Base-by-base conservation (phyloP, 2,329 filamentous ascomycete species). In the Acephala macrosclerotiorum region DNA sequence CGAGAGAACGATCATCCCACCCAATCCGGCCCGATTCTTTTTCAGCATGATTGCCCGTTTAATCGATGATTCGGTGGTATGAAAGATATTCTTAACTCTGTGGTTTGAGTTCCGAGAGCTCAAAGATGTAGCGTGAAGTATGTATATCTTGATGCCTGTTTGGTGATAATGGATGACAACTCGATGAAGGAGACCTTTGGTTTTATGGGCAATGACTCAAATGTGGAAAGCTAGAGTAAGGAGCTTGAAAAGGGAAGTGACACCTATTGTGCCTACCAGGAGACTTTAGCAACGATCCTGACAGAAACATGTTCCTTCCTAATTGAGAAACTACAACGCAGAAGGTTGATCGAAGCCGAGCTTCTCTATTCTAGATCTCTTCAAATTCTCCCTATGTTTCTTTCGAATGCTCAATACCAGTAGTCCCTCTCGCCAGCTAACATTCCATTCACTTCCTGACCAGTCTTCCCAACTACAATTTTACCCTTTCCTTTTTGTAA, bases 381-480 rank as follows among this genome's bases (percentile, higher is more conserved):
- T 12, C 3, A 42, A 16, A 5, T 42, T 3, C 38, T 4, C 3
- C 14, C 38, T 42, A 42, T n/a, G 12, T 42, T n/a, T 42, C 20
- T 25, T 51, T 25, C 20, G 11, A 51, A 25, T 20, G 9, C 26
- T 35, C 29, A 55, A 16, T 55, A 33, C 51, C 51, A 55, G 16
- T 55, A 55, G n/a, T 55, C 26, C 22, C 51, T 29, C 26, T 55
- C 51, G 2, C 51, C 51, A 11, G 25, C n/a, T 20, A 55, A 33
- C 51, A 55, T 55, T 11, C 51, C 51, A 33, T 22, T 22, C 3
- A 35, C 51, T 25, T 55, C 51, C 25, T 55, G 51, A 14, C 51
- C 51, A 16, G 51, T 55, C 51, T 55, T 55, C 51, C 51, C 51
- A 55, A 35, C 51, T 7, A 55, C 51, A 55, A 55, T 55, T 25